Percentiles rank a stretch among this genome's conserved stretches.
Conservation (phyloP, 129 eudicot genomes). For the Centaurea solstitialis region DNA sequence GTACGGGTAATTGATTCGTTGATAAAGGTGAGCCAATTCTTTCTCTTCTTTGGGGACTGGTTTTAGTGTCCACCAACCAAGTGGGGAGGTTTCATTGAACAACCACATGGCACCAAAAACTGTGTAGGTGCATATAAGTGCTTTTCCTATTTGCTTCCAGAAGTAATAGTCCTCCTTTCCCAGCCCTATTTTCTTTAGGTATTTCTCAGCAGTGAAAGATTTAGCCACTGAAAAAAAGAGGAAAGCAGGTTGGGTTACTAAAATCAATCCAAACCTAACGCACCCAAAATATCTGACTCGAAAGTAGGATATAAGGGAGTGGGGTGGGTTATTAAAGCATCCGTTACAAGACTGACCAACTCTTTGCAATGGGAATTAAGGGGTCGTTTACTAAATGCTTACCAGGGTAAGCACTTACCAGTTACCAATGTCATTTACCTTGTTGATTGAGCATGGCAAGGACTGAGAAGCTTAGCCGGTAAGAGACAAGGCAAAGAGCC, state of each 20-base stretch:
- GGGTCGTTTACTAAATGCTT: too few relatives aligned
- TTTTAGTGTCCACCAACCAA: conserved; percentile 95
- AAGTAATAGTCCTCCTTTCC: conserved; percentile 76
- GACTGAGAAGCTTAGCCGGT: too few relatives aligned
- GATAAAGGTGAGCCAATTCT: conserved; percentile 82
- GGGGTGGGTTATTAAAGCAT: not conserved
- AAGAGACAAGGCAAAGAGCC: too few relatives aligned
- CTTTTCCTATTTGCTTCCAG: conserved; percentile 91
- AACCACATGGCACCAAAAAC: conserved; percentile 76
- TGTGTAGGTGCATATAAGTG: conserved; percentile 73
- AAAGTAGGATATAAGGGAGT: not conserved
- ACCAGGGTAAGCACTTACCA: too few relatives aligned
- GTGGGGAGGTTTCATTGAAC: conserved; percentile 89
- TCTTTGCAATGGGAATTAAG: not conserved
- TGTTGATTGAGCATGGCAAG: too few relatives aligned
- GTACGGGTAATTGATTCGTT: conserved; percentile 74
- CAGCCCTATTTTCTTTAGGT: conserved; percentile 65
- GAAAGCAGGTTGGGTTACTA: not conserved
- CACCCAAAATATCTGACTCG: not conserved
- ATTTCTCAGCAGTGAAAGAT: conserved; percentile 60
- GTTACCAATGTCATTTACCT: too few relatives aligned
- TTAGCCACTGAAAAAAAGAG: conserved; percentile 30
- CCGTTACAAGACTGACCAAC: conserved; percentile 8
- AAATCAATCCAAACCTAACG: not conserved
- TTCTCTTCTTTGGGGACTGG: conserved; percentile 89